A percentile compares a stretch with the other conserved stretches of the same genome.
Evolutionary conservation across 352 stramenopile genomes (phyloP).

Genomic region (Paralagenidium karlingii): DNA sequence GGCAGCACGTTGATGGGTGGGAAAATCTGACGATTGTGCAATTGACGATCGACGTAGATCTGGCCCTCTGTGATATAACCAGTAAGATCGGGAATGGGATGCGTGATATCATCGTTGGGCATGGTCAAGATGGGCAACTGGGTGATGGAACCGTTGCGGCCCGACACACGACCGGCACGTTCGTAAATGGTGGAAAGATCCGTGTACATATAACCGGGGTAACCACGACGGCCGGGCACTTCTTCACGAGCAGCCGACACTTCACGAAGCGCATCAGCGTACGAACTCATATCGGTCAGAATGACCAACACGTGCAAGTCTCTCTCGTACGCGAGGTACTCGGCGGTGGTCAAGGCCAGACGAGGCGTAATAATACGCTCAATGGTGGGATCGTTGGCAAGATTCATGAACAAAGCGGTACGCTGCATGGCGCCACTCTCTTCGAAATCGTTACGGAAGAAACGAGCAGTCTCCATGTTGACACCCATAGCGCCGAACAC

Average conservation of each 20-base stretch:
- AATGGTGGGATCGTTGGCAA: conserved; percentile 99
- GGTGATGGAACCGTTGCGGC: conserved; percentile 98
- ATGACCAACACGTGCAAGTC: conserved; percentile 99
- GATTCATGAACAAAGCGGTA: conserved; percentile 98
- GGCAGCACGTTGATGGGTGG: conserved; percentile 99
- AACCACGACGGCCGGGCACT: conserved; percentile 96
- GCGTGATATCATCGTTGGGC: conserved; percentile 99
- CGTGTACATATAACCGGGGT: conserved; percentile 99
- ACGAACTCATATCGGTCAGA: conserved; percentile 99
- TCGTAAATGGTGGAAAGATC: conserved; percentile 99
- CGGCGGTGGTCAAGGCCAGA: conserved; percentile 96
- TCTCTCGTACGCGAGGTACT: conserved; percentile 99
- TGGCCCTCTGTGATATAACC: conserved; percentile 99
- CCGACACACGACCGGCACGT: conserved; percentile 93
- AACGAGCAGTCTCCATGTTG: conserved; percentile 98
- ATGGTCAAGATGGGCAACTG: conserved; percentile 99
- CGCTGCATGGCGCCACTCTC: conserved; percentile 97
- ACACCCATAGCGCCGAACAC: conserved; percentile 99
- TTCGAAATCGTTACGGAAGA: conserved; percentile 97
- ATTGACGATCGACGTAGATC: conserved; percentile 96
- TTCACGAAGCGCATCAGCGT: conserved; percentile 96
- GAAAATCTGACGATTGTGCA: conserved; percentile 99
- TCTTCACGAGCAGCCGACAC: conserved; percentile 91
- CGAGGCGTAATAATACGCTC: conserved; percentile 99
- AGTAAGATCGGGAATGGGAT: conserved; percentile 99